phyloP scores from a whole-genome alignment of 1,284 basidiomycete genomes.

The Rhodotorula sp. region DNA sequence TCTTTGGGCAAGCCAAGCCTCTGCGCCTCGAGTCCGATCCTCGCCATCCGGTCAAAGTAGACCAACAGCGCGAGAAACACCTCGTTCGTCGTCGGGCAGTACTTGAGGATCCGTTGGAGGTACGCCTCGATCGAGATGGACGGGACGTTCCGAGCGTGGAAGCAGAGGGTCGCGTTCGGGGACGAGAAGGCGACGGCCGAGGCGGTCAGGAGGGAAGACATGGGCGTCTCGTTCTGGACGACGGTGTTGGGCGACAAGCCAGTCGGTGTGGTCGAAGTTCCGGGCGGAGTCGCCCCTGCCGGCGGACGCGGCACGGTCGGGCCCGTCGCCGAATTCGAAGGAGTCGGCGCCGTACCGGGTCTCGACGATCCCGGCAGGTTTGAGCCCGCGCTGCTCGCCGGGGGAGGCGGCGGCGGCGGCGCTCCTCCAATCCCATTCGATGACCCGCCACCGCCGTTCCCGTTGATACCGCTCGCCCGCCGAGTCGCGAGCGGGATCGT shows the following conservation, averaged over 20 bases:
- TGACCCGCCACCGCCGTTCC: neutral
- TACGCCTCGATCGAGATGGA: slow-evolving; percentile 94
- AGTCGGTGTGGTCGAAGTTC: neutral
- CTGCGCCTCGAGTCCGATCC: slow-evolving; percentile 44
- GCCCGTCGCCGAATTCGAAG: neutral
- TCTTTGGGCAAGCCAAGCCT: slow-evolving; percentile 22
- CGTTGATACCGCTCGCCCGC: neutral
- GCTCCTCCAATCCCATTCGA: no score
- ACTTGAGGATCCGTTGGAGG: slow-evolving; percentile 90
- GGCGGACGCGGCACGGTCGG: slow-evolving; percentile 23
- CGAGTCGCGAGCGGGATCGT: neutral
- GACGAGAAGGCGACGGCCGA: slow-evolving; percentile 72
- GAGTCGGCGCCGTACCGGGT: neutral
- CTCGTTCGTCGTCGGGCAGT: slow-evolving; percentile 97
- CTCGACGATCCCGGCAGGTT: neutral
- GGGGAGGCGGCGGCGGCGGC: neutral
- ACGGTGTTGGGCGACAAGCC: neutral
- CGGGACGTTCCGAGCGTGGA: slow-evolving; percentile 93
- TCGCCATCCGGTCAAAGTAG: slow-evolving; percentile 84
- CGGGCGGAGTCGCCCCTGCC: slow-evolving; percentile 34
- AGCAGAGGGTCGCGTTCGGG: slow-evolving; percentile 79
- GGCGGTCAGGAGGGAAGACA: slow-evolving; percentile 61
- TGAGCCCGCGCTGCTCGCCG: neutral
- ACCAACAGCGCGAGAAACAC: slow-evolving; percentile 92
- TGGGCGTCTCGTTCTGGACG: slow-evolving; percentile 26